phyloP scores from a whole-genome alignment of 2,329 filamentous ascomycete species.

The Plenodomus tracheiphilus region DNA sequence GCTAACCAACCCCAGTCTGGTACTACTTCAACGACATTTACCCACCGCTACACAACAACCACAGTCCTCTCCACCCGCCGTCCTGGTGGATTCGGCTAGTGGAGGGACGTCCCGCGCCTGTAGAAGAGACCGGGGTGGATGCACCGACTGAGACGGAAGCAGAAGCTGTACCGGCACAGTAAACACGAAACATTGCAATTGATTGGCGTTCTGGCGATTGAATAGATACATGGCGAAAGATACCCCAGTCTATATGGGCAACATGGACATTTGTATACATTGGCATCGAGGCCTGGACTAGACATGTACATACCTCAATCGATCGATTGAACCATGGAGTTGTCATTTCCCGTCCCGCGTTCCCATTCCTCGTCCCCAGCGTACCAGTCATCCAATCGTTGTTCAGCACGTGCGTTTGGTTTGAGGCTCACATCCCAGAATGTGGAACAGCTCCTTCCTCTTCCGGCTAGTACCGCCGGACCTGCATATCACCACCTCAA shows the following conservation, averaged over 20 bases:
- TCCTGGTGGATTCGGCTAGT: slow-evolving; percentile 88
- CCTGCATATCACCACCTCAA: slow-evolving; percentile 17
- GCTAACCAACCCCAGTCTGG: slow-evolving; percentile 63
- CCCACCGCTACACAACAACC: slow-evolving; percentile 83
- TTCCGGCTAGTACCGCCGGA: slow-evolving; percentile 25
- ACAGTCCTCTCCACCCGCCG: slow-evolving; percentile 85
- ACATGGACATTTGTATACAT: slow-evolving; percentile 1
- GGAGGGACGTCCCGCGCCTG: slow-evolving; percentile 50
- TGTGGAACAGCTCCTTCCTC: slow-evolving; percentile 25
- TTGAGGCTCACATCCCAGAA: slow-evolving; percentile 1
- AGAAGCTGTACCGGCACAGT: slow-evolving; percentile 15
- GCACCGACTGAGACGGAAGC: slow-evolving; percentile 5
- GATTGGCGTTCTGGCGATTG: slow-evolving; percentile 24
- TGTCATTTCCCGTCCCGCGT: neutral
- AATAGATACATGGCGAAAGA: slow-evolving; percentile 25
- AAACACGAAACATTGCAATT: slow-evolving; percentile 5
- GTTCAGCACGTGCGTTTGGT: slow-evolving; percentile 3
- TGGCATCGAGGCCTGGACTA: neutral
- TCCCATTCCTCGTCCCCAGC: slow-evolving; percentile 2
- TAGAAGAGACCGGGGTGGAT: slow-evolving; percentile 20
- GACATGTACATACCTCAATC: neutral
- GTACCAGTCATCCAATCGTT: slow-evolving; percentile 4
- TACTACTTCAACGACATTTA: slow-evolving; percentile 99
- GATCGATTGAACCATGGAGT: neutral
- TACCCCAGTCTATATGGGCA: slow-evolving; percentile 21